A percentile compares a stretch with the other conserved stretches of the same genome.
Evolutionary conservation across 2,329 filamentous ascomycete species (phyloP).

Genomic region (Waltergamsia citrina): DNA sequence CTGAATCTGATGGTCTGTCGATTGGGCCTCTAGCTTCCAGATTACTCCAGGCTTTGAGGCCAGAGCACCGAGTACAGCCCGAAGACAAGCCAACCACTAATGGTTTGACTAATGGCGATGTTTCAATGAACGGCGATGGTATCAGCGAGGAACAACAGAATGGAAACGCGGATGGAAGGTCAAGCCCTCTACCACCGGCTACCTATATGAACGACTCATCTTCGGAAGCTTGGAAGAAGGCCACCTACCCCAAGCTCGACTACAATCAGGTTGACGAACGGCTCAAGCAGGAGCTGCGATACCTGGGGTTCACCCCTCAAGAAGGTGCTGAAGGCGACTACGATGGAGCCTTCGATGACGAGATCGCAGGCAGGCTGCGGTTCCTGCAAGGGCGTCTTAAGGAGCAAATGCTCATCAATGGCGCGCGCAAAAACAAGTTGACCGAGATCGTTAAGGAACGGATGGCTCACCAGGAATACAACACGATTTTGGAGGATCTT

Average conservation of each 20-base stretch:
- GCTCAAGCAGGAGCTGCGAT: slow-evolving; percentile 79
- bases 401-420: slow-evolving; percentile 78
- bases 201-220: slow-evolving; percentile 72
- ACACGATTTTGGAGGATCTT: slow-evolving; percentile 91
- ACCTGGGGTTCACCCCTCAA: slow-evolving; percentile 75
- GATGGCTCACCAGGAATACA: slow-evolving; percentile 95
- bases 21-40: slow-evolving; percentile 79
- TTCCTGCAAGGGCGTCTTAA: slow-evolving; percentile 75
- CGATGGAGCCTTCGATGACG: slow-evolving; percentile 85
- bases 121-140: slow-evolving; percentile 41
- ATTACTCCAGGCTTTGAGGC: slow-evolving; percentile 70
- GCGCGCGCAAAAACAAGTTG: slow-evolving; percentile 78
- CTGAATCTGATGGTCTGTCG: slow-evolving; percentile 82
- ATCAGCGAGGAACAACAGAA: slow-evolving; percentile 22
- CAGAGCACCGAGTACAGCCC: slow-evolving; percentile 52
- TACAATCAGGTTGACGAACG: slow-evolving; percentile 84
- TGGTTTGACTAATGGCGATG: slow-evolving; percentile 43
- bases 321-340: slow-evolving; percentile 64
- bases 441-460: slow-evolving; percentile 83
- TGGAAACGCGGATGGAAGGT: slow-evolving; percentile 25
- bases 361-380: slow-evolving; percentile 82
- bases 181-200: slow-evolving; percentile 49
- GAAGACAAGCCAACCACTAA: slow-evolving; percentile 50
- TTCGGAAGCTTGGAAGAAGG: slow-evolving; percentile 70
- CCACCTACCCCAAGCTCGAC: slow-evolving; percentile 66